Evolutionary conservation across 2,329 filamentous ascomycete species (phyloP).

Genomic region (Fusarium mangiferae): DNA sequence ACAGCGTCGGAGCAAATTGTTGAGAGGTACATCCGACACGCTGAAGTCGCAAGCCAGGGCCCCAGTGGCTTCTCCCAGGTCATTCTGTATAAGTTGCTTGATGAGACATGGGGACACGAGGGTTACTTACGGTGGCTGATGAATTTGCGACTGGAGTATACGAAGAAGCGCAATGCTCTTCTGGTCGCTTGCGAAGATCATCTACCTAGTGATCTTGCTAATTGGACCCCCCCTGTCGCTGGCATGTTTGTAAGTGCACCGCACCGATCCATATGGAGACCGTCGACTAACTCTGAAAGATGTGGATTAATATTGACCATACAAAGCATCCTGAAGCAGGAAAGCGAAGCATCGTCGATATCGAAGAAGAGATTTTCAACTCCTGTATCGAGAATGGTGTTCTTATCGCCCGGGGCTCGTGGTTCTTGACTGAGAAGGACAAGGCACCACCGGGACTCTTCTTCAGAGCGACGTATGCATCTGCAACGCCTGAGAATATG

Average conservation of each 20-base stretch:
- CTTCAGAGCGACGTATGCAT: conserved; percentile 90
- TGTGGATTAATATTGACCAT: conserved; percentile 79
- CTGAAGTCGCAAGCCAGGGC: conserved; percentile 85
- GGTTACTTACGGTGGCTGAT: conserved; percentile 93
- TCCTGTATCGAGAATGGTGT: conserved; percentile 80
- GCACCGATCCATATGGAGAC: background rate
- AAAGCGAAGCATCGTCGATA: conserved; percentile 64
- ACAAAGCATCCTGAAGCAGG: conserved; percentile 70
- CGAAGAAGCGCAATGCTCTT: conserved; percentile 78
- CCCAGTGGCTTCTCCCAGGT: conserved; percentile 87
- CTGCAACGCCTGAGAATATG: conserved; percentile 78
- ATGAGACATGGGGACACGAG: conserved; percentile 92
- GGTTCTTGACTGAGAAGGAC: conserved; percentile 84
- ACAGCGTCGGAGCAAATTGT: conserved; percentile 87
- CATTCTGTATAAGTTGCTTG: conserved; percentile 86
- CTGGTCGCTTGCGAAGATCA: conserved; percentile 82
- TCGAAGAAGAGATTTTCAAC: conserved; percentile 91
- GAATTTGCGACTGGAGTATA: conserved; percentile 83
- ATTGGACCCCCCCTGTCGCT: conserved; percentile 81
- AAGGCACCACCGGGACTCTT: conserved; percentile 74
- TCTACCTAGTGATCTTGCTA: conserved; percentile 78
- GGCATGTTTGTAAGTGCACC: conserved; percentile 90
- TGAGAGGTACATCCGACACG: conserved; percentile 83
- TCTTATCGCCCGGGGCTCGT: conserved; percentile 84
- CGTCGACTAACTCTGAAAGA: conserved; percentile 51